These are phyloP conservation scores for Saturnispora sanitii DNA, from an alignment of 805 yeast genomes.

Conservation along the genomic window DNA sequence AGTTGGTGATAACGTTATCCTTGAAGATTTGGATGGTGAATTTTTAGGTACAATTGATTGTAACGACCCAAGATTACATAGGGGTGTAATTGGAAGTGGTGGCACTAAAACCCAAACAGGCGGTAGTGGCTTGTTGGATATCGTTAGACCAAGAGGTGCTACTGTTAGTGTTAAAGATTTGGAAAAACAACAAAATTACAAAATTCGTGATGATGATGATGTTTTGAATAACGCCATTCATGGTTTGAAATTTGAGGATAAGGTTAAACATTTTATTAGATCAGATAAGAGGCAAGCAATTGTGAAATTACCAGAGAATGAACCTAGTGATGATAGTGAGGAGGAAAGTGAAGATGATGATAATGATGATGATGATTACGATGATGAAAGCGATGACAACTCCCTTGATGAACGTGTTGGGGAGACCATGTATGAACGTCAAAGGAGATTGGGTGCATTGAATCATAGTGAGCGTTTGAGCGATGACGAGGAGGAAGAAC, in stretches of 20 bases:
- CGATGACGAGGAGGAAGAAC: constrained; percentile 30
- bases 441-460: constrained; percentile 25
- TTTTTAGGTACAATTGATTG: constrained; percentile 66
- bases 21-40: constrained; percentile 91
- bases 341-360: constrained; percentile 14
- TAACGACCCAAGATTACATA: too few species aligned
- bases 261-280: constrained; percentile 18
- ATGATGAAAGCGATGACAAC: constrained; percentile 16
- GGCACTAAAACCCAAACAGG: constrained; percentile 5
- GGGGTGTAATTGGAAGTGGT: too few species aligned
- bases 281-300: constrained; percentile 18
- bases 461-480: constrained; percentile 23
- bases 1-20: constrained; percentile 64
- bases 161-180: constrained; percentile 5
- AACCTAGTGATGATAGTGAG: neutral
- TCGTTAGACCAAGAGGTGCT: constrained; percentile 6
- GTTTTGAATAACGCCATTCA: constrained; percentile 5
- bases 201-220: neutral
- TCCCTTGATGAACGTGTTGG: constrained; percentile 14
- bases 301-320: constrained; percentile 12
- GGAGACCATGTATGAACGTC: constrained; percentile 22
- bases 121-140: neutral
- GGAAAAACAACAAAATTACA: constrained; percentile 4
- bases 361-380: constrained; percentile 20
- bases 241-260: constrained; percentile 19